Conservation (phyloP, 768 basidiomycete species). For the Mycena maculata region DNA sequence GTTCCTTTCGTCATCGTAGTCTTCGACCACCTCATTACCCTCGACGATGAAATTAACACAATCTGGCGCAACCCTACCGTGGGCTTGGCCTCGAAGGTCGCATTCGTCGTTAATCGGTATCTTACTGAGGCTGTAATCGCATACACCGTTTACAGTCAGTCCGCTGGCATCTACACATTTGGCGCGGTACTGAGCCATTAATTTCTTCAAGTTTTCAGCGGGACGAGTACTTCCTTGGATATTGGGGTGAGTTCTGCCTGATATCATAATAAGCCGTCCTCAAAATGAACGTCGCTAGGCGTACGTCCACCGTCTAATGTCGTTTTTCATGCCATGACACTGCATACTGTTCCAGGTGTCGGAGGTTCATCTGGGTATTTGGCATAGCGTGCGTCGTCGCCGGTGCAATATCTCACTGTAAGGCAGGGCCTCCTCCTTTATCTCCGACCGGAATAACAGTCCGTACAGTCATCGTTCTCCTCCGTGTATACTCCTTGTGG, state of each 20-base stretch:
- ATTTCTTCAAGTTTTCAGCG: slow-evolving; percentile 1
- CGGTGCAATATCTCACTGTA: slow-evolving; percentile 5
- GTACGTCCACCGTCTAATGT: not conserved
- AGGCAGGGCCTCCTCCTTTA: not conserved
- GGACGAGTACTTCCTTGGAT: not conserved
- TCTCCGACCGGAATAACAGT: not conserved
- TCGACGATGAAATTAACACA: slow-evolving; percentile 5
- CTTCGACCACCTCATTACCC: slow-evolving; percentile 5
- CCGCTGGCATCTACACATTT: not conserved
- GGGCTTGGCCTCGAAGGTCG: slow-evolving; percentile 6
- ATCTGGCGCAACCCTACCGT: slow-evolving; percentile 16
- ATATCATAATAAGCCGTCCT: not conserved
- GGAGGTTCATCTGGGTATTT: slow-evolving; percentile 16
- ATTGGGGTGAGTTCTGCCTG: not conserved
- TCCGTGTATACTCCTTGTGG: slow-evolving; percentile 17
- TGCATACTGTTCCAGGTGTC: not conserved
- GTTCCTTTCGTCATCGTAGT: not conserved
- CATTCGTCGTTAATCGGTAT: slow-evolving; percentile 12
- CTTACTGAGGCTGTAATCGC: slow-evolving; percentile 14
- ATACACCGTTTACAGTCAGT: slow-evolving; percentile 9
- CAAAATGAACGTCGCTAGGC: not conserved
- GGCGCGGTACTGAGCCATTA: not conserved
- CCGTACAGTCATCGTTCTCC: slow-evolving; percentile 8
- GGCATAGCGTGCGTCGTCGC: not conserved
- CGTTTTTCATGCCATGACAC: too few relatives aligned